These are phyloP conservation scores for Agarophyton chilense DNA, from an alignment of 23 red algal species.

Conservation along the genomic window DNA sequence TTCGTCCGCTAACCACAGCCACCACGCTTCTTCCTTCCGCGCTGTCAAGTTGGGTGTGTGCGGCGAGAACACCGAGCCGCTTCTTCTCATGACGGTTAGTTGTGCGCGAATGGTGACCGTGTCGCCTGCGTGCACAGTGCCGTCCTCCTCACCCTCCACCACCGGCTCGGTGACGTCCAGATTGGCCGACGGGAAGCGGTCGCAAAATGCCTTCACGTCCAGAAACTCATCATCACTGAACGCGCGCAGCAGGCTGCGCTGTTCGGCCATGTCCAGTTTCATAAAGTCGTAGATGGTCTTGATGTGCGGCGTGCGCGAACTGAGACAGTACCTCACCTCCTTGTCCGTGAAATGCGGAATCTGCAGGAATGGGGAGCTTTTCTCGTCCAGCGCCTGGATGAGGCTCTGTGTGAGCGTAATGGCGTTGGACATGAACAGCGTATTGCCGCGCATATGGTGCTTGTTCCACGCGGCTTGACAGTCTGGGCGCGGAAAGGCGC, in stretches of 20 bases:
- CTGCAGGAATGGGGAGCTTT: conserved; percentile 84
- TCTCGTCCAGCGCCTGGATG: conserved; percentile 78
- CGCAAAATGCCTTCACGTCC: conserved; percentile 85
- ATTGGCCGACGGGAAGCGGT: conserved; percentile 65
- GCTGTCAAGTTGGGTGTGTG: conserved; percentile 54
- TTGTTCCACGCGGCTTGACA: conserved; percentile 64
- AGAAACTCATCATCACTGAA: conserved; percentile 55
- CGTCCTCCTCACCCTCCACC: conserved; percentile 90
- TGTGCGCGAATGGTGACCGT: conserved; percentile 69
- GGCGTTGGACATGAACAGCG: conserved; percentile 46
- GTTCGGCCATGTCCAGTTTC: conserved; percentile 55
- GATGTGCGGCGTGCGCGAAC: conserved; percentile 34
- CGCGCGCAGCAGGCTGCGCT: conserved; percentile 74
- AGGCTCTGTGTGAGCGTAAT: conserved; percentile 73
- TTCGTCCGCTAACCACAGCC: conserved; percentile 80
- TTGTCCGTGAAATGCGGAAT: conserved; percentile 77
- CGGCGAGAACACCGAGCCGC: conserved; percentile 74
- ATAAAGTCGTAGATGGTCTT: conserved; percentile 73
- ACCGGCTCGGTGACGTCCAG: conserved; percentile 67
- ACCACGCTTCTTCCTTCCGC: conserved; percentile 88
- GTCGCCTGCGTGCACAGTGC: conserved; percentile 77
- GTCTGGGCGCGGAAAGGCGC: conserved; percentile 64
- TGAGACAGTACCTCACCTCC: conserved; percentile 65
- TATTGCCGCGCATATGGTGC: conserved; percentile 61
- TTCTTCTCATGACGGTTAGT: conserved; percentile 57